Evolutionary conservation across 305 asterid genomes (phyloP).

Genomic region (Plantago coronopus): DNA sequence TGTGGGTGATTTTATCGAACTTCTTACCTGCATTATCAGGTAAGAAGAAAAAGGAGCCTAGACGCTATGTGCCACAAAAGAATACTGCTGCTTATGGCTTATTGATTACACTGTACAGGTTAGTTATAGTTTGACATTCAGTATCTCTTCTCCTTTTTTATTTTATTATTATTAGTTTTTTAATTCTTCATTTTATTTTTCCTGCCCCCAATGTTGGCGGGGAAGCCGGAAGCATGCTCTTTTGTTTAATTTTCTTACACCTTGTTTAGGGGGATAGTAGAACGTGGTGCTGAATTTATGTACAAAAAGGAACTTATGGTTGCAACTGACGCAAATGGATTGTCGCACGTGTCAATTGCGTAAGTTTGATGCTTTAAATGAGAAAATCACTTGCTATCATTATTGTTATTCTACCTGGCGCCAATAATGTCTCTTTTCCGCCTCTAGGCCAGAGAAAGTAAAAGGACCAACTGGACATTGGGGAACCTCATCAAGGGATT

Average conservation of each 20-base stretch:
- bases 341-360: constrained; percentile 78
- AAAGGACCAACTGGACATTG: constrained; percentile 73
- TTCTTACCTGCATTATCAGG: constrained; percentile 35
- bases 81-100: constrained; percentile 87
- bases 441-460: constrained; percentile 69
- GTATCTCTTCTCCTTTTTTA: not conserved
- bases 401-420: constrained; percentile 15
- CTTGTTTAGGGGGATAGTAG: constrained; percentile 46
- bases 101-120: constrained; percentile 80
- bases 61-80: constrained; percentile 82
- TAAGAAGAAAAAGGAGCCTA: constrained; percentile 49
- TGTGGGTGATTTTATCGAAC: constrained; percentile 18
- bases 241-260: not conserved
- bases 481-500: constrained; percentile 75
- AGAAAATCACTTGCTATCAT: constrained; percentile 9
- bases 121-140: constrained; percentile 13
- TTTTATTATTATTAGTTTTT: too few relatives aligned
- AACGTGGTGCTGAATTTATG: constrained; percentile 66
- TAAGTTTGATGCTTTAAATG: constrained; percentile 32
- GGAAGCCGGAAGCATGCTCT: not conserved
- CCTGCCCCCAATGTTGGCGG: not conserved
- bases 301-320: constrained; percentile 76
- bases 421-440: constrained; percentile 18
- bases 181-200: not conserved
- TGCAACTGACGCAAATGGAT: constrained; percentile 88